Conservation (phyloP, 768 basidiomycete species). For the Trichaptum fuscoviolaceum region DNA sequence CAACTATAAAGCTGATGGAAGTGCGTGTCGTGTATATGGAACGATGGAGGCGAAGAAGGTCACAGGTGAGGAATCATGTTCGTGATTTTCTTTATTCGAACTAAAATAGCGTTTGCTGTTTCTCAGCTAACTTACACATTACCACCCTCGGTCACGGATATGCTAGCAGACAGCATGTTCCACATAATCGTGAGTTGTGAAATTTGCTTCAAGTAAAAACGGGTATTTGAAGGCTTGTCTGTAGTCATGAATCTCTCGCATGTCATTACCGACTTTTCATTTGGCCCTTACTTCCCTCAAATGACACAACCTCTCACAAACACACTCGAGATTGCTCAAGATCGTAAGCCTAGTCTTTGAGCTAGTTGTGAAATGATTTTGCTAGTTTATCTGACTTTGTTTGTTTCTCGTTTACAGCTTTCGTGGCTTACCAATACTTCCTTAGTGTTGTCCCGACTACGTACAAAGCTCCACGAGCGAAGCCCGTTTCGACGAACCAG, state of each 20-base stretch:
- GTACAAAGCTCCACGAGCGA: slow-evolving; percentile 70
- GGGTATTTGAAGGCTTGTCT: background rate
- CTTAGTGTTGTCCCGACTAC: slow-evolving; percentile 93
- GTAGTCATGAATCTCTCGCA: slow-evolving; percentile 95
- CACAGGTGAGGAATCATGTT: slow-evolving; percentile 48
- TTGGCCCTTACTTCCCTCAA: slow-evolving; percentile 93
- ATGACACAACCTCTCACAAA: slow-evolving; percentile 94
- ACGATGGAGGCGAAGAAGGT: slow-evolving; percentile 82
- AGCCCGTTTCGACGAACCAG: slow-evolving; percentile 69
- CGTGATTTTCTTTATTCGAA: background rate
- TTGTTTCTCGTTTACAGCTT: slow-evolving; percentile 41
- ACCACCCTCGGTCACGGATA: slow-evolving; percentile 97
- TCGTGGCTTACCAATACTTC: slow-evolving; percentile 92
- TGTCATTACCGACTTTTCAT: slow-evolving; percentile 94
- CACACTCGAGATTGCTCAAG: slow-evolving; percentile 68
- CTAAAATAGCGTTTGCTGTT: background rate
- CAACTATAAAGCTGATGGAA: slow-evolving; percentile 59
- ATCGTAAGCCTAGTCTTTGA: slow-evolving; percentile 44
- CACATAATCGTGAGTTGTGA: slow-evolving; percentile 62
- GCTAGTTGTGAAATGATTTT: slow-evolving; percentile 9
- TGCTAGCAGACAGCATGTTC: slow-evolving; percentile 78
- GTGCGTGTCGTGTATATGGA: slow-evolving; percentile 84
- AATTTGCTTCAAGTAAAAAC: background rate
- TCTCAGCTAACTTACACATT: slow-evolving; percentile 83
- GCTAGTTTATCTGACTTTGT: slow-evolving; percentile 5